Base-by-base conservation (phyloP, 2,329 filamentous ascomycete species). In the Paramyrothecium roridum region DNA sequence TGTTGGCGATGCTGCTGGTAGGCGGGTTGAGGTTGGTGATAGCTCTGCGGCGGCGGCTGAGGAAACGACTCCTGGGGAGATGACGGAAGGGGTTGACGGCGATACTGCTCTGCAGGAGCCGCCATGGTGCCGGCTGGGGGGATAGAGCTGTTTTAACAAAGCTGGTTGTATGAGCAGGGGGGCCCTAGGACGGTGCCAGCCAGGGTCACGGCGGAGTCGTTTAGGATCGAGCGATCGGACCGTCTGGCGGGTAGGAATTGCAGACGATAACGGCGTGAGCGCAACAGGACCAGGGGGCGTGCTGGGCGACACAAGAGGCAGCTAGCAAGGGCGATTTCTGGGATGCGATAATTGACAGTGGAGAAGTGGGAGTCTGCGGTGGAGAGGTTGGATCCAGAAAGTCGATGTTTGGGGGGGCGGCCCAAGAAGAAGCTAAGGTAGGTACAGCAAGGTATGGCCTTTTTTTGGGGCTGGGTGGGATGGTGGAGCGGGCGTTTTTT, bases 101-200 rank as follows among this genome's bases (percentile, higher is more conserved):
- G 55, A 52, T 72, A 68, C 50, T 67, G 68, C 33, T 67, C 65
- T 48, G 66, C 59, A 52, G 61, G 69, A 61, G 67, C 63, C 60
- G 71, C 72, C 73, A 75, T 76, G 63, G 59, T 63, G 63, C 62
- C 66, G 62, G 40, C 59, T 64, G 66, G 33, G 65, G 69, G 64
- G 57, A 59, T 58, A 57, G 56, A 58, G 59, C 63, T 64, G 59
- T 68, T 73, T 73, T 71, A 70, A 70, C 65, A 53, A 65, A 52
- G 26, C 26, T 48, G 37, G 19, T n/a, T n/a, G 19, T 46, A 50
- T 20, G 50, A 53, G 46, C 50, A 33, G 33, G 49, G 49, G 37
- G 48, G 3, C 8, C 19, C 8, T 8, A 20, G 40, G 19, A 56
- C 61, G 57, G 56, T 58, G 54, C 48, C 52, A 54, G 60, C 54